Conservation (phyloP, 2,329 filamentous ascomycete genomes). For the Fusarium vanettenii region DNA sequence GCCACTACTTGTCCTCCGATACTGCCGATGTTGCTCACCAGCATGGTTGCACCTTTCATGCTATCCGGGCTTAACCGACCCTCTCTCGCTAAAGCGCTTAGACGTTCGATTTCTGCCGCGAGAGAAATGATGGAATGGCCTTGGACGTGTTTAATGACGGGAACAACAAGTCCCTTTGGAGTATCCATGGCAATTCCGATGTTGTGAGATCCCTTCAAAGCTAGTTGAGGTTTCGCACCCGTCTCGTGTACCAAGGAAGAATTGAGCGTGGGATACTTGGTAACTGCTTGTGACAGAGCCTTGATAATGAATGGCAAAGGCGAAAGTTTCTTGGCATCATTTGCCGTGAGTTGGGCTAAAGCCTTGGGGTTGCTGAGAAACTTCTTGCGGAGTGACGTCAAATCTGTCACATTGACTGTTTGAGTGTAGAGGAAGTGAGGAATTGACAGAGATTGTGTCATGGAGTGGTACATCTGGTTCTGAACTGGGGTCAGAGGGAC, state of each 20-base stretch:
- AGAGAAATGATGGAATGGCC: constrained; percentile 6
- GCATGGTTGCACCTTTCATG: constrained; percentile 2
- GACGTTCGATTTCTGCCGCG: neutral
- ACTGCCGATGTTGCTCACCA: neutral
- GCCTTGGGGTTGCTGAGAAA: neutral
- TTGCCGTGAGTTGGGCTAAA: neutral
- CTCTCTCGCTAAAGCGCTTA: neutral
- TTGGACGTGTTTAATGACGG: constrained; percentile 15
- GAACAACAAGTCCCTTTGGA: constrained; percentile 13
- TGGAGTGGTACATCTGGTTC: constrained; percentile 18
- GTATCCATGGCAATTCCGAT: constrained; percentile 20
- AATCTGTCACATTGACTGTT: constrained; percentile 2
- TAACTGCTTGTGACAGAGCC: constrained; percentile 8
- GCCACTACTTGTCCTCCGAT: neutral
- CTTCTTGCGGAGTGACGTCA: neutral
- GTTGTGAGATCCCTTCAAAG: constrained; percentile 9
- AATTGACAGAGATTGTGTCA: constrained; percentile 15
- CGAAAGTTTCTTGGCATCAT: neutral
- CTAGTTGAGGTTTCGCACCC: neutral
- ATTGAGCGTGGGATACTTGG: neutral
- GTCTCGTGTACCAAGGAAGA: neutral
- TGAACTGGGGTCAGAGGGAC: constrained; percentile 1
- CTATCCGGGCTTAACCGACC: neutral
- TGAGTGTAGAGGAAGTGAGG: constrained; percentile 25
- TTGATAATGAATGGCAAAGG: constrained; percentile 12